Evolutionary conservation across 768 basidiomycete species (phyloP), one percentile per base, ranked within the genome.

Genomic region (Boletus reticuloceps): DNA sequence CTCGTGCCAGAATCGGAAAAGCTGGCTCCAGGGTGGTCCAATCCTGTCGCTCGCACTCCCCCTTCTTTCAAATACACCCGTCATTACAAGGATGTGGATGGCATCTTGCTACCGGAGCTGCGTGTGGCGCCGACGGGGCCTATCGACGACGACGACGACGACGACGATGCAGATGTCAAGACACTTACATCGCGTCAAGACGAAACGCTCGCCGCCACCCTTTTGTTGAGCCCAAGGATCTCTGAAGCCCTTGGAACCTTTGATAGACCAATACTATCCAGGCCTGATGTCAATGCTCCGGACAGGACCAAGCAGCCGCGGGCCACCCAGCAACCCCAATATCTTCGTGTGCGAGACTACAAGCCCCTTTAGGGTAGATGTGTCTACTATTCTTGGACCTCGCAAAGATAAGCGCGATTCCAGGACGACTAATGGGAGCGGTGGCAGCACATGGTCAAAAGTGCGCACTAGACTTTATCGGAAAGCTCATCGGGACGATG

Each of bases 311-410:
- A 46, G n/a, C 50, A 39, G 37, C 45, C 61, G 10, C 48, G 39
- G 8, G 31, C 43, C 22, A 50, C 20, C 39, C 51, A 52, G 47
- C 32, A 49, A 58, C 51, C 58, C 31, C 53, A 62, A 46, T 68
- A 73, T 45, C 70, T 79, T 39, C 64, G 64, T 50, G 71, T 79
- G 36, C 72, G 73, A 22, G 62, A 68, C 48, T n/a, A 70, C 72
- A n/a, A 81, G 78, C 65, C 79, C 81, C 5, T 81, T 82, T 64
- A 69, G 65, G 36, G 65, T 81, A 38, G 76, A 80, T 31, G 74
- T 80, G 44, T 59, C 64, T 32, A 53, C 65, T 57, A 58, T 72
- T 22, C 58, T 71, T 25, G 62, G 62, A 42, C 12, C 54, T 29
- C 52, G 55, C 54, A 62, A 47, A 55, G 51, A 53, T 19, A 49